These are phyloP conservation scores for Botrytis cinerea DNA, from an alignment of 2,329 filamentous ascomycete genomes.

Conservation along the genomic window DNA sequence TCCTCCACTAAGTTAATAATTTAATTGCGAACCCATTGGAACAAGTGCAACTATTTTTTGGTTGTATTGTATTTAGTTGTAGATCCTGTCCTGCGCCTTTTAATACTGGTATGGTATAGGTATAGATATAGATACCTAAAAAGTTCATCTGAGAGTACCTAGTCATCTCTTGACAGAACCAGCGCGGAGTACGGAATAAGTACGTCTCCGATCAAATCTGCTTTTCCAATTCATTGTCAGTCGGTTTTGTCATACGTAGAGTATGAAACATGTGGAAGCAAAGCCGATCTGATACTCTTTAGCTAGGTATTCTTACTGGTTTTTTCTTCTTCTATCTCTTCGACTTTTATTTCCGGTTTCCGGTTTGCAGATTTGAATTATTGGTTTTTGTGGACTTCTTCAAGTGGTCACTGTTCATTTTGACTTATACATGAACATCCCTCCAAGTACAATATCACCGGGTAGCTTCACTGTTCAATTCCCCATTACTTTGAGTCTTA, in stretches of 20 bases:
- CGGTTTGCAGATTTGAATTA: too few species aligned
- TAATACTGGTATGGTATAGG: not conserved
- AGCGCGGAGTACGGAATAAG: not conserved
- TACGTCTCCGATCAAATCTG: not conserved
- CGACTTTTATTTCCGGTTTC: accelerated
- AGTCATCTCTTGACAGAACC: not conserved
- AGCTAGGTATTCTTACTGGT: not conserved
- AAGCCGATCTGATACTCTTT: not conserved
- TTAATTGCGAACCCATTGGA: not conserved
- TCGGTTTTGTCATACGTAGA: not conserved
- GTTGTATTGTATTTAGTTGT: not conserved
- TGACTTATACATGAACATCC: too few species aligned
- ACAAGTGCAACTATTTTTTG: not conserved
- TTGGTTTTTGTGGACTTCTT: not conserved
- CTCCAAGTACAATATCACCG: too few species aligned
- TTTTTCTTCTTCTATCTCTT: not conserved
- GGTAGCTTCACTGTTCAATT: too few species aligned
- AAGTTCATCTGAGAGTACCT: too few species aligned
- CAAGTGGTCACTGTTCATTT: too few species aligned
- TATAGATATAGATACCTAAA: too few species aligned
- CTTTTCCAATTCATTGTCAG: not conserved
- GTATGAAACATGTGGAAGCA: not conserved
- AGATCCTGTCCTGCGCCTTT: not conserved
- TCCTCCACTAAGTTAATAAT: not conserved
- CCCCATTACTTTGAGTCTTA: too few species aligned